phyloP scores from a whole-genome alignment of 192 early-diverging fungal genomes.

The Diversispora epigaea region DNA sequence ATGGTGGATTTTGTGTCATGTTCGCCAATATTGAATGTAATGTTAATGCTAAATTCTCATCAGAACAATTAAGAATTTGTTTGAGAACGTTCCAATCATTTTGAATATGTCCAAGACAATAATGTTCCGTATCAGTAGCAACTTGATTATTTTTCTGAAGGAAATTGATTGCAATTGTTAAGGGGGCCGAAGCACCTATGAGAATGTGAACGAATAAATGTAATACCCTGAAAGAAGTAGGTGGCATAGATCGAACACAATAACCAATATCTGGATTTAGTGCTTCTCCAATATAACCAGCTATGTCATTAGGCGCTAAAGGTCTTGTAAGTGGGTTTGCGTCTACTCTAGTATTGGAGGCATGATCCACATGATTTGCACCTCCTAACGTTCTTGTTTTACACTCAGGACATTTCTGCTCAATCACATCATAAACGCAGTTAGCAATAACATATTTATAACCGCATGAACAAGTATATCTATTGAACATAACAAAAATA shows the following conservation, averaged over 20 bases:
- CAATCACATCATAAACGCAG: not conserved
- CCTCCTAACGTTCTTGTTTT: not conserved
- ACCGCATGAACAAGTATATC: conserved; percentile 31
- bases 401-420: not conserved
- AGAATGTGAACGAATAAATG: conserved; percentile 28
- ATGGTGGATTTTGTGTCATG: not conserved
- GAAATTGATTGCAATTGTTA: not conserved
- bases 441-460: conserved; percentile 20
- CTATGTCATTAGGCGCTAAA: not conserved
- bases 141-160: not conserved
- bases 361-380: not conserved
- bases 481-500: not conserved
- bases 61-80: not conserved
- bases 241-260: not conserved
- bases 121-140: not conserved
- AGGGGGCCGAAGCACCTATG: not conserved
- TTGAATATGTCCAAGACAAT: conserved; percentile 17
- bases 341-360: not conserved
- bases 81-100: conserved; percentile 25
- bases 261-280: not conserved
- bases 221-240: conserved; percentile 12
- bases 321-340: not conserved
- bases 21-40: conserved; percentile 9
- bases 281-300: conserved; percentile 22
- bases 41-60: conserved; percentile 20